These are phyloP conservation scores for Pyrenochaeta sp. DNA, from an alignment of 2,329 filamentous ascomycete genomes.

Conservation along the genomic window DNA sequence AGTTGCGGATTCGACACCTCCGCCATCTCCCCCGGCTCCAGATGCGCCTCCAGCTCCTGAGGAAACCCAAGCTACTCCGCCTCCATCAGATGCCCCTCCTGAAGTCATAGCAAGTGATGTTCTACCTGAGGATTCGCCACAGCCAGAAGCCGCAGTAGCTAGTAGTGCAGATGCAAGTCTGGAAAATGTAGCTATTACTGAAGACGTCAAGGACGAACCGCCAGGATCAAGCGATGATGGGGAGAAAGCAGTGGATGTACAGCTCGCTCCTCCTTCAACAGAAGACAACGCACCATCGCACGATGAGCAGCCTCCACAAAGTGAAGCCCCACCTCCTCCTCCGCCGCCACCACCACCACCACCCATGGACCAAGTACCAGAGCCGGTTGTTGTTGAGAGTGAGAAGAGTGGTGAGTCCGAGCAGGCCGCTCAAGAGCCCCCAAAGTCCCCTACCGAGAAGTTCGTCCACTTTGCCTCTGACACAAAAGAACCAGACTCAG, in stretches of 20 bases:
- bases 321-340: slow-evolving; percentile 18
- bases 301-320: slow-evolving; percentile 4
- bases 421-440: slow-evolving; percentile 44
- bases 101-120: slow-evolving; percentile 10
- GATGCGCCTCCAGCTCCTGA: slow-evolving; percentile 4
- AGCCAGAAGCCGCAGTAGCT: slow-evolving; percentile 5
- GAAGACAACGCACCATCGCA: slow-evolving; percentile 12
- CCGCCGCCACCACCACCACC: slow-evolving; percentile 11
- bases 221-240: slow-evolving; percentile 16
- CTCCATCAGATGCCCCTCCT: slow-evolving; percentile 9
- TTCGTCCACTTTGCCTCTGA: slow-evolving; percentile 50
- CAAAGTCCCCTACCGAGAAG: slow-evolving; percentile 41
- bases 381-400: slow-evolving; percentile 25
- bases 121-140: slow-evolving; percentile 1
- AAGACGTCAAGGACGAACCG: slow-evolving; percentile 38
- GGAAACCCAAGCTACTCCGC: slow-evolving; percentile 7
- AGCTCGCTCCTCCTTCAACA: slow-evolving; percentile 3
- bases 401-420: slow-evolving; percentile 50
- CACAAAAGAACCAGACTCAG: slow-evolving; percentile 48
- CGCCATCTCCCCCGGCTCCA: slow-evolving; percentile 14
- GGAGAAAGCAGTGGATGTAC: slow-evolving; percentile 7
- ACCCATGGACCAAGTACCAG: slow-evolving; percentile 11
- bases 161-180: slow-evolving; percentile 15
- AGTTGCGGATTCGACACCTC: slow-evolving; percentile 7
- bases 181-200: slow-evolving; percentile 20